These are phyloP conservation scores for Ordospora colligata DNA, from an alignment of 371 early-diverging fungal genomes.

Conservation along the genomic window DNA sequence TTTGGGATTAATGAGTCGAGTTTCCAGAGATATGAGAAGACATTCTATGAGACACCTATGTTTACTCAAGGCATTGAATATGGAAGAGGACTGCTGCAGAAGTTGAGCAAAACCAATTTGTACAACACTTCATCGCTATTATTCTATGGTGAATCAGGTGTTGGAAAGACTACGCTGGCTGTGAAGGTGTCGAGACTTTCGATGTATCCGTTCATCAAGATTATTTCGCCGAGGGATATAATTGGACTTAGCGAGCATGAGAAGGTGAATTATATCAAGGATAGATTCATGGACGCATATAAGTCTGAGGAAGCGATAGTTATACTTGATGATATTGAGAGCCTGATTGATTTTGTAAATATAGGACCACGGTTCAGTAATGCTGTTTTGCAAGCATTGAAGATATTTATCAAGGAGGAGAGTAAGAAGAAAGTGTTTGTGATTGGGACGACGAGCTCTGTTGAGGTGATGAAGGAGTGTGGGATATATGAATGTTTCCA, in stretches of 20 bases:
- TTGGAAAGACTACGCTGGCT: conserved; percentile 92
- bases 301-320: conserved; percentile 85
- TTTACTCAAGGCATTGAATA: conserved; percentile 73
- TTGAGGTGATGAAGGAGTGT: conserved; percentile 48
- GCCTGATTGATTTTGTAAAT: conserved; percentile 83
- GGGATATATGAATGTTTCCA: conserved; percentile 56
- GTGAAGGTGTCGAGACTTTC: conserved; percentile 82
- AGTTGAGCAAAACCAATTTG: conserved; percentile 70
- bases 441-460: conserved; percentile 56
- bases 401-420: conserved; percentile 61
- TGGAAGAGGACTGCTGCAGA: conserved; percentile 62
- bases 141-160: conserved; percentile 68
- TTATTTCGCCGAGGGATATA: conserved; percentile 89
- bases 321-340: conserved; percentile 89
- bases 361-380: conserved; percentile 97
- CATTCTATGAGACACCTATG: conserved; percentile 71
- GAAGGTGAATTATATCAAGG: conserved; percentile 80
- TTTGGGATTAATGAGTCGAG: conserved; percentile 91
- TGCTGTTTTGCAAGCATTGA: conserved; percentile 79
- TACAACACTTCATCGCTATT: conserved; percentile 71
- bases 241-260: conserved; percentile 83
- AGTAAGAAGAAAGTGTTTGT: conserved; percentile 57
- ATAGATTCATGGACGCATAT: conserved; percentile 76
- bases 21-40: conserved; percentile 61
- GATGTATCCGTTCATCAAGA: conserved; percentile 90